Conservation (phyloP, 148 eudicot genomes). For the Gaultheria prostrata region DNA sequence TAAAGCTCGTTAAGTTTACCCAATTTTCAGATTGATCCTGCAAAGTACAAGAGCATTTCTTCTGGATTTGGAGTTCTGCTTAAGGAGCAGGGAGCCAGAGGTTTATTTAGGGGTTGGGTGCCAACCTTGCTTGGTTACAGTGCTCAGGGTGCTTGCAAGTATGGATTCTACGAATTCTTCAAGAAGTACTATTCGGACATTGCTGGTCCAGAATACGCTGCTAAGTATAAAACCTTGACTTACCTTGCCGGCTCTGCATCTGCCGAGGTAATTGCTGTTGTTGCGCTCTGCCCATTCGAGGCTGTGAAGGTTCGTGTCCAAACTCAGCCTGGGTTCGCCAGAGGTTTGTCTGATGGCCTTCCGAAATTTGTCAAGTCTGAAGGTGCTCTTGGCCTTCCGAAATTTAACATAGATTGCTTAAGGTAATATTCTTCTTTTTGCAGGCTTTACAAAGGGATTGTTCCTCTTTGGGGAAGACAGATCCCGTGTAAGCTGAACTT, state of each 20-base stretch:
- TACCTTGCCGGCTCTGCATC: slow-evolving; percentile 42
- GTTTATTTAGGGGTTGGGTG: slow-evolving; percentile 36
- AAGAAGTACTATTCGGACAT: slow-evolving; percentile 37
- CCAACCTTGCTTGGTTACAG: slow-evolving; percentile 43
- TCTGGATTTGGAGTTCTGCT: slow-evolving; percentile 35
- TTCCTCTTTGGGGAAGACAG: slow-evolving; percentile 47
- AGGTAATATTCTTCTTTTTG: neutral
- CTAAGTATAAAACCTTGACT: slow-evolving; percentile 35
- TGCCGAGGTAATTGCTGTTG: slow-evolving; percentile 34
- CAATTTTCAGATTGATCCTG: slow-evolving; percentile 33
- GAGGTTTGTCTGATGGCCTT: slow-evolving; percentile 35
- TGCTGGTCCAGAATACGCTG: slow-evolving; percentile 38
- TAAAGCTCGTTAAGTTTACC: neutral
- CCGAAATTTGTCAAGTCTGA: slow-evolving; percentile 33
- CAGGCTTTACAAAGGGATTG: slow-evolving; percentile 43
- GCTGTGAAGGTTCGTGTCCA: slow-evolving; percentile 40
- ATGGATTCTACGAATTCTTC: slow-evolving; percentile 35
- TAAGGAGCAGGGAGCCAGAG: slow-evolving; percentile 37
- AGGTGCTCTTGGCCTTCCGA: slow-evolving; percentile 31
- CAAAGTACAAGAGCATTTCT: slow-evolving; percentile 33
- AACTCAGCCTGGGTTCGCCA: slow-evolving; percentile 43
- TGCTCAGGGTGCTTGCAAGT: slow-evolving; percentile 38
- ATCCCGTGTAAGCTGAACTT: slow-evolving; percentile 33
- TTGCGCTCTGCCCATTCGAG: slow-evolving; percentile 41
- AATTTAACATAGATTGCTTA: neutral